These are phyloP conservation scores for Botrytis medusae DNA, from an alignment of 2,329 filamentous ascomycete species.

Conservation along the genomic window DNA sequence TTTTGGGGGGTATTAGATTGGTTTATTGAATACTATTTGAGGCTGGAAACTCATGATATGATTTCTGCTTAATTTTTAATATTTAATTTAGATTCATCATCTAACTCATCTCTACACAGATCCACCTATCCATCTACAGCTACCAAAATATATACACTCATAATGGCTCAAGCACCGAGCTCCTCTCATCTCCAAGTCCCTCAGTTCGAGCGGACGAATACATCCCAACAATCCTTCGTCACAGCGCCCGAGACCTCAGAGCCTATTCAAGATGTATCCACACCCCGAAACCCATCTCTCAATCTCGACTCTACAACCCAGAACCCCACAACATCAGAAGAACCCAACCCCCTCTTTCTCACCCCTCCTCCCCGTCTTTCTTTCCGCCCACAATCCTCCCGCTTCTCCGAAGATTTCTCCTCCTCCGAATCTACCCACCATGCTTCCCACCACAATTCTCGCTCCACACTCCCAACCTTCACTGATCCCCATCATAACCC, in stretches of 20 bases:
- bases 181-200: too few relatives aligned
- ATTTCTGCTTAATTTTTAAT: background rate
- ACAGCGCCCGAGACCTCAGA: background rate
- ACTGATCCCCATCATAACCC: background rate
- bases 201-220: background rate
- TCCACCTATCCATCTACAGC: background rate
- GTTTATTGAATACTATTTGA: background rate
- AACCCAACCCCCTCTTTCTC: background rate
- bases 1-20: background rate
- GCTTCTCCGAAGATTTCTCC: background rate
- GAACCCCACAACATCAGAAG: background rate
- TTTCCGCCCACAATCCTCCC: background rate
- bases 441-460: background rate
- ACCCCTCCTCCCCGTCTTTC: too few relatives aligned
- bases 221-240: background rate
- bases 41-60: background rate
- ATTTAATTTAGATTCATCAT: background rate
- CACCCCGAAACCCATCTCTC: too few relatives aligned
- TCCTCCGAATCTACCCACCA: background rate
- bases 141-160: background rate
- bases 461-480: background rate
- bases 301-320: too few relatives aligned
- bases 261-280: background rate
- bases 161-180: background rate
- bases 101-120: background rate